Evolutionary conservation across 495 filamentous ascomycete species (phyloP).

Genomic region (Aspergillus cristatus): DNA sequence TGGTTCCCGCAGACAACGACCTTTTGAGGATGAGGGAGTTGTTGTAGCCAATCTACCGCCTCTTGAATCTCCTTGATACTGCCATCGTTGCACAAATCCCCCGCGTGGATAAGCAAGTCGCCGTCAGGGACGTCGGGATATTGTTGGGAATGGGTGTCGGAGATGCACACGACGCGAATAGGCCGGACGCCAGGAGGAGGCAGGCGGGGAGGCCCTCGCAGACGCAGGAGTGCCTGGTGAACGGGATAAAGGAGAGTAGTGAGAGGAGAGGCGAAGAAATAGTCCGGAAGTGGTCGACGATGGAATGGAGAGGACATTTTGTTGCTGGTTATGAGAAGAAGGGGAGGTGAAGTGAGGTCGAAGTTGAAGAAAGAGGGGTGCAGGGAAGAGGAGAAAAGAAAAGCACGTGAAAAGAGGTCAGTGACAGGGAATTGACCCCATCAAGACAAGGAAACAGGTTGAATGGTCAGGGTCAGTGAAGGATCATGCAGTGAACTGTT

Average conservation of each 20-base stretch:
- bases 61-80: slow-evolving; percentile 61
- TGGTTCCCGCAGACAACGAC: slow-evolving; percentile 86
- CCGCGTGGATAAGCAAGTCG: slow-evolving; percentile 83
- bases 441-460: too few relatives aligned
- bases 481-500: too few relatives aligned
- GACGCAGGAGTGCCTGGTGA: slow-evolving; percentile 52
- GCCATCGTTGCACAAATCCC: slow-evolving; percentile 71
- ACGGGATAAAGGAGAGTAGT: slow-evolving; percentile 41
- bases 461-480: too few relatives aligned
- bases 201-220: slow-evolving; percentile 51
- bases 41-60: slow-evolving; percentile 69
- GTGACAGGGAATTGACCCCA: too few relatives aligned
- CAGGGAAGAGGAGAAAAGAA: too few relatives aligned
- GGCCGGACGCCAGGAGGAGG: slow-evolving; percentile 40
- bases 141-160: slow-evolving; percentile 74
- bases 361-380: too few relatives aligned
- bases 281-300: slow-evolving; percentile 35
- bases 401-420: too few relatives aligned
- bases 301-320: slow-evolving; percentile 38
- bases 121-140: slow-evolving; percentile 57
- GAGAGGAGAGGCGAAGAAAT: slow-evolving; percentile 41
- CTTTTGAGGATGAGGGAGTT: slow-evolving; percentile 66
- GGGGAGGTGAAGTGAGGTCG: too few relatives aligned
- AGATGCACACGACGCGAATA: slow-evolving; percentile 78
- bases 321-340: too few relatives aligned